Base-by-base conservation (phyloP, 768 basidiomycete genomes). In the Russula compacta region DNA sequence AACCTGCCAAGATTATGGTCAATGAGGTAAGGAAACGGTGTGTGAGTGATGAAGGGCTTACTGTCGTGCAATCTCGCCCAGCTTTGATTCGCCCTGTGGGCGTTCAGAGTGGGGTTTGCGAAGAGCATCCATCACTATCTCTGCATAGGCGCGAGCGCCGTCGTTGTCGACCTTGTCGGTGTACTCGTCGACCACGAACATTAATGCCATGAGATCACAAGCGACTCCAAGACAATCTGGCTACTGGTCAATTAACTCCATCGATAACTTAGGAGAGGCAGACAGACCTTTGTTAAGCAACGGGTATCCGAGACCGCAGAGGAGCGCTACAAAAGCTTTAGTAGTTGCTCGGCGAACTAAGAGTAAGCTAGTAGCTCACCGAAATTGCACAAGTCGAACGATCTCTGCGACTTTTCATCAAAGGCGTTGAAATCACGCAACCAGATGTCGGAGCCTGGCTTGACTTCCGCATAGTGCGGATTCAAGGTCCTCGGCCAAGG, bases 61-160 rank as follows among this genome's bases (percentile, higher is more conserved):
- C 58, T 63, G 58, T 42, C 62, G 58, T 14, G 56, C 51, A 3
- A 63, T 63, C 39, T 63, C 62, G 2, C 35, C 62, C 2, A 63
- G 53, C 11, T 46, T 57, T 2, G 51, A 46, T 35, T 63, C 58
- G 42, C 47, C 62, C 6, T 47, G 19, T 32, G 57, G 57, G 6
- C 52, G 58, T 21, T 59, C 46, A 4, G 24, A 12, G 21, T 63
- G 58, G 43, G 62, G 62, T 21, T 55, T 53, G 8, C 35, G 38
- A 21, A 63, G 51, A 10, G 44, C 58, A n/a, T 60, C 46, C 39
- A 50, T 5, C 9, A 63, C 44, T 11, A 54, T 29, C 32, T 53
- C 51, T 24, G 49, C 58, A 14, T 43, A 53, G 19, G 17, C 19
- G 14, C 58, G 58, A 1, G 35, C 58, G 19, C 51, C 52, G 7